A percentile compares a stretch with the other conserved stretches of the same genome.
Evolutionary conservation across 1,139 yeast genomes (phyloP).

Genomic region (Suhomyces chickasaworum): DNA sequence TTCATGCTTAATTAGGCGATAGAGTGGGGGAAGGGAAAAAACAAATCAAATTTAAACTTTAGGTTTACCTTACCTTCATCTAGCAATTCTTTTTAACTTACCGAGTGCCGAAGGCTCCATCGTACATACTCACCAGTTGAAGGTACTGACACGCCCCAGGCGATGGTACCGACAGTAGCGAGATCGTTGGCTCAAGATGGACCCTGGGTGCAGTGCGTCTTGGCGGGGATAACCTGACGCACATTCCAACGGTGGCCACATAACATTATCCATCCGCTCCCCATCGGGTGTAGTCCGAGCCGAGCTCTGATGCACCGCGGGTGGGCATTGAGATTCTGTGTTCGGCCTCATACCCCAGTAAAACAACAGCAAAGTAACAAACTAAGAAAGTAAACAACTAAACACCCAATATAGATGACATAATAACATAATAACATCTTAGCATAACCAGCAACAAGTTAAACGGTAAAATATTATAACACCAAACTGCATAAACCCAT

Average conservation of each 20-base stretch:
- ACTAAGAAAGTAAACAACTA: no score
- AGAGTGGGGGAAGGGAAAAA: background rate
- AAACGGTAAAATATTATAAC: no score
- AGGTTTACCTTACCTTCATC: background rate
- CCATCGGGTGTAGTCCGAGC: background rate
- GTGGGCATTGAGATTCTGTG: no score
- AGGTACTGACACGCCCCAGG: background rate
- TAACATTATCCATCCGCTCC: background rate
- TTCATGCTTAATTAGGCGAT: background rate
- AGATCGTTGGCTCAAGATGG: conserved; percentile 5
- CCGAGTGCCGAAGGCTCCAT: background rate
- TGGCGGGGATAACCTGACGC: background rate
- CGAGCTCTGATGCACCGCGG: background rate
- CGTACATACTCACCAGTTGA: conserved; percentile 2
- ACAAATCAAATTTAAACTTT: background rate
- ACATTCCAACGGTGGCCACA: background rate
- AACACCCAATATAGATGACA: no score
- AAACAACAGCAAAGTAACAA: no score
- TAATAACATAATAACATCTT: no score
- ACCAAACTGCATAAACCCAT: no score
- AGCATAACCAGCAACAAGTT: no score
- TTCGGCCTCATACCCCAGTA: no score
- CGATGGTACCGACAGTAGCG: conserved; percentile 1
- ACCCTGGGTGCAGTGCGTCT: background rate
- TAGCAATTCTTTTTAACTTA: background rate